A percentile compares a stretch with the other conserved stretches of the same genome.
Conservation (phyloP, 2,329 filamentous ascomycete genomes). For the Westerdykella aurantiaca region DNA sequence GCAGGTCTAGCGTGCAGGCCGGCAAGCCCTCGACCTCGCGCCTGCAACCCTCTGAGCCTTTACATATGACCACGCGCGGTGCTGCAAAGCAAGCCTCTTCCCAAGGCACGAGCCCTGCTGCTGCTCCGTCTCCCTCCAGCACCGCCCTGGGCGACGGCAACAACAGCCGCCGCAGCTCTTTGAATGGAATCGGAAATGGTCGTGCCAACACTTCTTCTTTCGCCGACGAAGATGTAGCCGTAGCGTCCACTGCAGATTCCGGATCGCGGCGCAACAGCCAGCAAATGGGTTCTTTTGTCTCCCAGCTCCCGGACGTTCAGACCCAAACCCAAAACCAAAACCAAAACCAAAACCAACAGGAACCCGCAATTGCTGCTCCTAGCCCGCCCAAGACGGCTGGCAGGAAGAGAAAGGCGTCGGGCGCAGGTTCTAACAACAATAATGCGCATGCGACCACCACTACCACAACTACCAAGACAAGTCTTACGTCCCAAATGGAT, state of each 20-base stretch:
- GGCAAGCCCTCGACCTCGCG: conserved; percentile 34
- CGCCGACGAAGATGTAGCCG: conserved; percentile 34
- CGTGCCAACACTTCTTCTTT: conserved; percentile 14
- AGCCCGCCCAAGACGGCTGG: conserved; percentile 18
- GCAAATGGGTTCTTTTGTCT: conserved; percentile 24
- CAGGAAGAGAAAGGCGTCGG: conserved; percentile 32
- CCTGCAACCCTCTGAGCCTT: conserved; percentile 43
- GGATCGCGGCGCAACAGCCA: conserved; percentile 26
- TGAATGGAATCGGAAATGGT: conserved; percentile 21
- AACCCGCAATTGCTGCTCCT: conserved; percentile 14
- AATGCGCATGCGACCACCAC: too few relatives aligned
- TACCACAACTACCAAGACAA: conserved; percentile 26
- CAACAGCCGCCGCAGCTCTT: conserved; percentile 37
- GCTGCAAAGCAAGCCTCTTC: conserved; percentile 35
- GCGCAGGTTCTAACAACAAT: conserved; percentile 4
- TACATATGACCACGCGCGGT: conserved; percentile 47
- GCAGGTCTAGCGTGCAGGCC: conserved; percentile 25
- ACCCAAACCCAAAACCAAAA: conserved; percentile 2
- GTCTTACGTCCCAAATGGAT: conserved; percentile 14
- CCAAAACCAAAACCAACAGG: conserved; percentile 8
- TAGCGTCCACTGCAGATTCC: conserved; percentile 34
- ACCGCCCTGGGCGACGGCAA: conserved; percentile 31
- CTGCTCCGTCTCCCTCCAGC: conserved; percentile 5
- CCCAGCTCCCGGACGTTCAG: conserved; percentile 24
- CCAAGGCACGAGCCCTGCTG: conserved; percentile 30